These are phyloP conservation scores for Phytophthora macrochlamydospora DNA, from an alignment of 352 stramenopile species.

Conservation along the genomic window DNA sequence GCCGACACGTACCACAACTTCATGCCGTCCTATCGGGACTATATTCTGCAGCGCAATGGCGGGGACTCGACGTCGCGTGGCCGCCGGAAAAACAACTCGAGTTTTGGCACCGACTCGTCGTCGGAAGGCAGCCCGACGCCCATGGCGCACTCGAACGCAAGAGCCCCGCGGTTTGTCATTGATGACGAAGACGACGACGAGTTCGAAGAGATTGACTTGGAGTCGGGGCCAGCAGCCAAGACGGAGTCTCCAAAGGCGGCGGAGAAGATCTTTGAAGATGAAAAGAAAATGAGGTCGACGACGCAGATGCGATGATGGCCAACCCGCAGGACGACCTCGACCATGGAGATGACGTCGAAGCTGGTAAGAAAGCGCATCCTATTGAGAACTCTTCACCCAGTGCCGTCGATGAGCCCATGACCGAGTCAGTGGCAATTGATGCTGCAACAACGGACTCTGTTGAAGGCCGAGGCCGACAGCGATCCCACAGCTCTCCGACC, in stretches of 20 bases:
- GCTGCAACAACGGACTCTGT: background rate
- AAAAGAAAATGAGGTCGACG: slow-evolving; percentile 5
- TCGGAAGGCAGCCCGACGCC: slow-evolving; percentile 62
- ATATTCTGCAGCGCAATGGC: slow-evolving; percentile 81
- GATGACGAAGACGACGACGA: slow-evolving; percentile 77
- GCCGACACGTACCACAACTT: slow-evolving; percentile 89
- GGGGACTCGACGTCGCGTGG: slow-evolving; percentile 30
- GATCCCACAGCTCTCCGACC: slow-evolving; percentile 31
- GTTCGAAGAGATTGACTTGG: slow-evolving; percentile 38
- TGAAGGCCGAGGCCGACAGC: slow-evolving; percentile 10
- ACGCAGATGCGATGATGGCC: slow-evolving; percentile 27
- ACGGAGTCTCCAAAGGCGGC: background rate
- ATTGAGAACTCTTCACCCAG: slow-evolving; percentile 10
- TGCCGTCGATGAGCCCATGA: background rate
- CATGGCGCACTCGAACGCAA: slow-evolving; percentile 58
- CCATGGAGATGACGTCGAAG: slow-evolving; percentile 14
- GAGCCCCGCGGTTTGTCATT: slow-evolving; percentile 71
- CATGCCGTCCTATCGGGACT: slow-evolving; percentile 86
- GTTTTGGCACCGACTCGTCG: slow-evolving; percentile 54
- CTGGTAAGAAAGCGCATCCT: background rate
- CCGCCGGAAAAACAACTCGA: slow-evolving; percentile 40
- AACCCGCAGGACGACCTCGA: slow-evolving; percentile 35
- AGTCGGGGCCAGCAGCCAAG: slow-evolving; percentile 18
- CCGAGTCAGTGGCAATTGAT: slow-evolving; percentile 1
- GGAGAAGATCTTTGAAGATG: slow-evolving; percentile 10